Evolutionary conservation across 2,329 filamentous ascomycete genomes (phyloP).

Genomic region (Salinomyces thailandicus): DNA sequence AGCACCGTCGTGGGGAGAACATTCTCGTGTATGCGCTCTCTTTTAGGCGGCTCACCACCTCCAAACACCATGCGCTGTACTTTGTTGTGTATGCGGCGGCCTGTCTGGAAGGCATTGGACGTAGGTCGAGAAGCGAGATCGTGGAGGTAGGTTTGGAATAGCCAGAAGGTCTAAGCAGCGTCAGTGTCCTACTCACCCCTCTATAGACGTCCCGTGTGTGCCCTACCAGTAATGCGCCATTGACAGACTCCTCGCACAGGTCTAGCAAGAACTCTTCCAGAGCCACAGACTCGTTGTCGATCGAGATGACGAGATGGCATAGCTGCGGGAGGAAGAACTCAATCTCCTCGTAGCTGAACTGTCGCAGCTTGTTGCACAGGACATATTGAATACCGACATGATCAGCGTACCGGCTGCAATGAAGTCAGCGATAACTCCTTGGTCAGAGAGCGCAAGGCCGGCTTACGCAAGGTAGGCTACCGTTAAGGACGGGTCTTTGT

Average conservation of each 20-base stretch:
- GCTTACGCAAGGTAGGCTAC: constrained; percentile 81
- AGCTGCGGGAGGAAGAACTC: constrained; percentile 82
- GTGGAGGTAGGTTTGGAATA: constrained; percentile 79
- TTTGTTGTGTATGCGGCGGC: constrained; percentile 75
- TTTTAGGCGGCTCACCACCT: constrained; percentile 54
- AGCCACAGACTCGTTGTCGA: constrained; percentile 86
- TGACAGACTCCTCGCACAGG: constrained; percentile 78
- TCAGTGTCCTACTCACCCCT: constrained; percentile 11
- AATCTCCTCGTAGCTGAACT: constrained; percentile 83
- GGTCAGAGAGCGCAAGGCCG: background rate
- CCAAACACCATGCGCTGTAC: constrained; percentile 83
- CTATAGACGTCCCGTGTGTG: no score
- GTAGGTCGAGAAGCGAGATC: constrained; percentile 67
- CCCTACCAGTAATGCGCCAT: constrained; percentile 66
- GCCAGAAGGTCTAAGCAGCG: constrained; percentile 64
- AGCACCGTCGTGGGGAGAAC: constrained; percentile 69
- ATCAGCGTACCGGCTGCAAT: constrained; percentile 66
- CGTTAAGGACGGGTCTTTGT: constrained; percentile 77
- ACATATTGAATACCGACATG: constrained; percentile 86
- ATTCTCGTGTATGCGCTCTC: constrained; percentile 74
- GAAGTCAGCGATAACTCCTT: constrained; percentile 9
- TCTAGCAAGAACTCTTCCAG: constrained; percentile 80
- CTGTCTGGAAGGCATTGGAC: constrained; percentile 69
- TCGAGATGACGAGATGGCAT: constrained; percentile 77
- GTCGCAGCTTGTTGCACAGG: constrained; percentile 76